Evolutionary conservation across 768 basidiomycete genomes (phyloP).

Genomic region (Termitomyces sp.): DNA sequence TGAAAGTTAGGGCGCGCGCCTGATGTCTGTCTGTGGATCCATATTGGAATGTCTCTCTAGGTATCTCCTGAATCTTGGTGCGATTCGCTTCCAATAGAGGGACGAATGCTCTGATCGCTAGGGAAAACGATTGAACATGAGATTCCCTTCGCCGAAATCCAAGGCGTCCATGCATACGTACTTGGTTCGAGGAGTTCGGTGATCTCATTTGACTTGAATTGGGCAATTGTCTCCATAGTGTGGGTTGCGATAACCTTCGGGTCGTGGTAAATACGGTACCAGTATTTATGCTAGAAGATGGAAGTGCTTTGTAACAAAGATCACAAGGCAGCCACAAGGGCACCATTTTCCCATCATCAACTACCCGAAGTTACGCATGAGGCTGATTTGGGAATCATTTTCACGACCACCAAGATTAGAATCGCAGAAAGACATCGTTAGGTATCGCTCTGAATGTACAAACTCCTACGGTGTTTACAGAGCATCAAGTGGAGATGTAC

Average conservation of each 20-base stretch:
- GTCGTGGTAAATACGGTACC: not conserved
- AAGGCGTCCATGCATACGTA: conserved; percentile 18
- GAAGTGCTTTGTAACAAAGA: not conserved
- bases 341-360: not conserved
- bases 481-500: too few relatives aligned
- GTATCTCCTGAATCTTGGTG: conserved; percentile 41
- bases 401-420: not conserved
- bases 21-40: conserved; percentile 49
- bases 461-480: too few relatives aligned
- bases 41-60: conserved; percentile 54
- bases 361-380: too few relatives aligned
- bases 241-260: not conserved
- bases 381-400: not conserved
- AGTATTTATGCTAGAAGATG: not conserved
- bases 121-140: too few relatives aligned
- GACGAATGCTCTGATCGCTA: conserved; percentile 4
- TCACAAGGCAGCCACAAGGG: not conserved
- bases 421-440: not conserved
- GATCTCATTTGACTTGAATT: conserved; percentile 26
- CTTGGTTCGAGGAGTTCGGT: conserved; percentile 29
- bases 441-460: too few relatives aligned
- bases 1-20: conserved; percentile 24
- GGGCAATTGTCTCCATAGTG: conserved; percentile 33
- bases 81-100: conserved; percentile 48
- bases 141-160: not conserved